phyloP scores from a whole-genome alignment of 139 green algal species.

The Dunaliella primolecta region DNA sequence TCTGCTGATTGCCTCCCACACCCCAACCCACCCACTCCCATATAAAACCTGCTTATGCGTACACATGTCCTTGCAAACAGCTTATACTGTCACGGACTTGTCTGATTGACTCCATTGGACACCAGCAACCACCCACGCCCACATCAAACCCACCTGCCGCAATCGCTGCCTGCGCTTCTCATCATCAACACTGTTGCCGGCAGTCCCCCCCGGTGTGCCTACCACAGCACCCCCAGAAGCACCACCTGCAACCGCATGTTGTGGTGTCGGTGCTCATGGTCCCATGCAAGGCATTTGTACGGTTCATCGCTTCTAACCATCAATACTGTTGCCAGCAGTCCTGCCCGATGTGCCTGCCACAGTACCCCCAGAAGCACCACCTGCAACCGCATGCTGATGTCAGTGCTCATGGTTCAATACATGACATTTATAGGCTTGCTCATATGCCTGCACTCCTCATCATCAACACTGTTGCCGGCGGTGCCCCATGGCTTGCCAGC shows the following conservation, averaged over 20 bases:
- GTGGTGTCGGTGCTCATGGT: no score
- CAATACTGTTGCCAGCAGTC: neutral
- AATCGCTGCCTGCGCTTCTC: conserved; percentile 29
- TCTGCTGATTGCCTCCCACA: no score
- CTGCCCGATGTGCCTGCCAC: neutral
- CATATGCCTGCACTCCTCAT: conserved; percentile 35
- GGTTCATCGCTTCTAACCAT: conserved; percentile 35
- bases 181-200: conserved; percentile 8
- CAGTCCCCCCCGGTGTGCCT: neutral
- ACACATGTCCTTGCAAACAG: no score
- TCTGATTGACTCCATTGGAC: no score
- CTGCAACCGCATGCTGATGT: neutral
- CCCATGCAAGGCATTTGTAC: no score
- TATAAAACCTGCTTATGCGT: no score
- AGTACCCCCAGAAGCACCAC: neutral
- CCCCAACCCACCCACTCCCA: no score
- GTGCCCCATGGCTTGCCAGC: neutral
- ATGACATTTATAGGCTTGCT: no score
- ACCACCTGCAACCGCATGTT: neutral
- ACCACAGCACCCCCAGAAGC: neutral
- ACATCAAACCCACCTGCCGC: conserved; percentile 18
- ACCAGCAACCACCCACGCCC: no score
- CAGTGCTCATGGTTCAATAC: no score
- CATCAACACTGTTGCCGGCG: neutral
- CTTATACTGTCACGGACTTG: no score